Base-by-base conservation (phyloP, 768 basidiomycete genomes). In the Boletus insuetus region DNA sequence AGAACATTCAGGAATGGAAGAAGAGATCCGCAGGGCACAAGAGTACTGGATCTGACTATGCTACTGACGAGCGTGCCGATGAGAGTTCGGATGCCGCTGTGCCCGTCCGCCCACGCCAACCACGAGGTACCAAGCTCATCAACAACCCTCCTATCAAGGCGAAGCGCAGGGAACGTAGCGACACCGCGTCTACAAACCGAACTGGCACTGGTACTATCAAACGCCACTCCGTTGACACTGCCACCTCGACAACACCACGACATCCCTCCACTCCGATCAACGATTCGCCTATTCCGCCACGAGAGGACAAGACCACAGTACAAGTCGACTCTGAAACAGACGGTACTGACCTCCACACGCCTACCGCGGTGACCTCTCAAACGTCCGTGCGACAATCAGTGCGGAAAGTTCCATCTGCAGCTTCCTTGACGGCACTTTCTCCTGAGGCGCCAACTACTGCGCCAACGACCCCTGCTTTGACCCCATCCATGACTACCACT, bases 151-250 rank as follows among this genome's bases (percentile, higher is more conserved):
- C 60, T 49, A 20, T 64, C 67, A 55, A 81, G 75, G 67, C 69
- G 65, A 61, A 75, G 53, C 67, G 84, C 59, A 77, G 69, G 50
- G 71, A 75, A 22, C 75, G 85, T 53, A 86, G 84, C 52, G 81
- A 82, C 50, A 87, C 86, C 0, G 70, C 74, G n/a, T 87, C 86
- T 1, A 87, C 86, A 1, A 80, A 80, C 26, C 80, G 79, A 52
- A 83, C 83, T 3, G 71, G 70, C 38, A 60, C 58, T 1, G 75
- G 69, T 40, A 69, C 64, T 3, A 62, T 64, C 43, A 69, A 61
- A 0, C 64, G 64, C 19, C 61, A 39, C 31, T 71, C 69, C 17
- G 6, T 57, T 16, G 69, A 72, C 12, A 66, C 60, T 37, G 53
- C 53, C 20, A 51, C 65, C 24, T 57, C 70, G 24, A 52, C 55